These are phyloP conservation scores for Cucurbita maxima DNA, from an alignment of 306 rosid species.

Conservation along the genomic window DNA sequence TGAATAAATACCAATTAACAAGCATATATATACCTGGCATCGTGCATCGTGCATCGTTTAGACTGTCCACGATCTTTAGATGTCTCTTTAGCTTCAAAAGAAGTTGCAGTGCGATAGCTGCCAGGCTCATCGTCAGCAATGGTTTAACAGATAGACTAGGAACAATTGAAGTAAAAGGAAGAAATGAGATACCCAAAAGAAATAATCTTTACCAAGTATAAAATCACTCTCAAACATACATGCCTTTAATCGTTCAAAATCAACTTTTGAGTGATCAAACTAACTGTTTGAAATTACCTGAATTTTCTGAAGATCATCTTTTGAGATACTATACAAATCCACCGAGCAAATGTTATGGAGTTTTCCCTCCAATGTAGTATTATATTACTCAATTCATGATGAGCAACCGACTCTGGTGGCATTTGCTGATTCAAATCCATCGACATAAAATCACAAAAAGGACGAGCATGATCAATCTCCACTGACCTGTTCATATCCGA, in stretches of 20 bases:
- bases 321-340: constrained; percentile 30
- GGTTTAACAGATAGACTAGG: no score
- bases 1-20: not conserved
- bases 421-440: constrained; percentile 58
- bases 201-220: no score
- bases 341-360: constrained; percentile 13
- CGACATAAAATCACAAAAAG: constrained; percentile 20
- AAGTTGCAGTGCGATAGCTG: constrained; percentile 78
- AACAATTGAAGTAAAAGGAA: no score
- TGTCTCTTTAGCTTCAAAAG: constrained; percentile 91
- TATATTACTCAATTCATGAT: constrained; percentile 20
- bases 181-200: no score
- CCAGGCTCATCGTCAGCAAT: no score
- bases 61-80: constrained; percentile 66
- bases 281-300: constrained; percentile 39
- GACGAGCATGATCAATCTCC: constrained; percentile 21
- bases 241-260: no score
- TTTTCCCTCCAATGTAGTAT: constrained; percentile 22
- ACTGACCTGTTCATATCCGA: constrained; percentile 43
- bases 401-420: constrained; percentile 33
- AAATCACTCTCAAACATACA: no score
- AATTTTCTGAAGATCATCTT: constrained; percentile 53
- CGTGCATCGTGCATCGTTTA: constrained; percentile 75
- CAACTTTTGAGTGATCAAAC: not conserved
- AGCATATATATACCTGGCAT: constrained; percentile 68